A percentile compares a stretch with the other conserved stretches of the same genome.
Evolutionary conservation across 805 yeast genomes (phyloP).

Genomic region (Zygotorulaspora danielsina): DNA sequence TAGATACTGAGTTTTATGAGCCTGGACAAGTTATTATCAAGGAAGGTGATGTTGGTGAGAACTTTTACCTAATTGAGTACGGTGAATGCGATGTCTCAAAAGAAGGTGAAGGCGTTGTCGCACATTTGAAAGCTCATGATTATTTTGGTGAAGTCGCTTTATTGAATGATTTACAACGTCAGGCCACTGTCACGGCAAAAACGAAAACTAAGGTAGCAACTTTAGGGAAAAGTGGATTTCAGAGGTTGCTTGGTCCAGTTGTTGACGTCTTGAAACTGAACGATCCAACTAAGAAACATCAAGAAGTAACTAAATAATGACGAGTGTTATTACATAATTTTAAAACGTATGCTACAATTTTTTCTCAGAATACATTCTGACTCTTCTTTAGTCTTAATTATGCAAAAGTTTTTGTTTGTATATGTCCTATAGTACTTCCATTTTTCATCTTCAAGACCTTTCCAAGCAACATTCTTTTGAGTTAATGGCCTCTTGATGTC

Average conservation of each 20-base stretch:
- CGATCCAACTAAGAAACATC: constrained; percentile 58
- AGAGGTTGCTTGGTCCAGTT: constrained; percentile 90
- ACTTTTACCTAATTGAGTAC: constrained; percentile 68
- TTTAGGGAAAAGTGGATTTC: constrained; percentile 87
- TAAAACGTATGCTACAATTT: no score
- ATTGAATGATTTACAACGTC: constrained; percentile 86
- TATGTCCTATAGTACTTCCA: not conserved
- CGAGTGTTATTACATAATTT: not conserved
- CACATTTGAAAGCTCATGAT: constrained; percentile 68
- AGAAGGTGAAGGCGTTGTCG: constrained; percentile 54
- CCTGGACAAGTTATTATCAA: constrained; percentile 70
- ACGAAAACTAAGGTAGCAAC: constrained; percentile 83
- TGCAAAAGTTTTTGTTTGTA: constrained; percentile 2
- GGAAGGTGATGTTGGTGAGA: constrained; percentile 83
- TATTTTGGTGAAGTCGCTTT: constrained; percentile 97
- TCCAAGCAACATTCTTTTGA: no score
- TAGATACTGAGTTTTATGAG: constrained; percentile 68
- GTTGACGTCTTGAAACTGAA: constrained; percentile 81
- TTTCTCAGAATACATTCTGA: no score
- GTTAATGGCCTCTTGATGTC: no score
- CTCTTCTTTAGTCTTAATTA: no score
- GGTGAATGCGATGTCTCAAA: constrained; percentile 79
- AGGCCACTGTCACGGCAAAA: constrained; percentile 82
- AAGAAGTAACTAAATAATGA: constrained; percentile 6
- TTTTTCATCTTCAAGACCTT: not conserved